These are phyloP conservation scores for Zygnema circumcarinatum DNA, from an alignment of 139 green algal genomes.

Conservation along the genomic window DNA sequence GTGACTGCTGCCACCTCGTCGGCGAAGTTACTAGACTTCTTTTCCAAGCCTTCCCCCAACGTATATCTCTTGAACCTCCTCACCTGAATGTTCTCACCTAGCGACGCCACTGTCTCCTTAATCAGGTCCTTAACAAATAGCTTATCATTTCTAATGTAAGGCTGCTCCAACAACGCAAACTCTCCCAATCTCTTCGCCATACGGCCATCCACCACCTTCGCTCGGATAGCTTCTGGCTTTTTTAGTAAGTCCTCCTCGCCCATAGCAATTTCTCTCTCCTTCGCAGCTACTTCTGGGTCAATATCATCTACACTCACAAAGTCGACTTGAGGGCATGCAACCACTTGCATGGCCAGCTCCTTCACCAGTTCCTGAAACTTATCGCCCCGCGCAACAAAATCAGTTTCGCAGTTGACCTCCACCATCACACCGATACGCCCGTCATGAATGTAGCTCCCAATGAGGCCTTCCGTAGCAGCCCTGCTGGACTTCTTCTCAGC, in stretches of 20 bases:
- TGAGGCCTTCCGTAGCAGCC: constrained; percentile 83
- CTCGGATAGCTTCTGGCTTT: constrained; percentile 94
- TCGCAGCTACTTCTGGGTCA: constrained; percentile 75
- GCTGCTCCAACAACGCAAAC: constrained; percentile 85
- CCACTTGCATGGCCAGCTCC: constrained; percentile 74
- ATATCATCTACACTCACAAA: constrained; percentile 81
- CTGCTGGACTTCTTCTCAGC: constrained; percentile 96
- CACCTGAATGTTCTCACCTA: constrained; percentile 82
- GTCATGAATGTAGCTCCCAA: constrained; percentile 92
- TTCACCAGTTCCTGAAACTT: constrained; percentile 88
- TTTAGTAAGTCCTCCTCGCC: constrained; percentile 89
- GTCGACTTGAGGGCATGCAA: constrained; percentile 51
- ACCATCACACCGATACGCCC: constrained; percentile 70
- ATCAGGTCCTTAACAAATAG: constrained; percentile 92
- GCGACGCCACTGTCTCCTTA: constrained; percentile 84
- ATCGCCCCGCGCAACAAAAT: constrained; percentile 94
- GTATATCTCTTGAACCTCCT: constrained; percentile 85
- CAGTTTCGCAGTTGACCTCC: constrained; percentile 95
- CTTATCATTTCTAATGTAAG: constrained; percentile 90
- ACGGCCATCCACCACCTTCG: constrained; percentile 96
- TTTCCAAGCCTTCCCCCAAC: constrained; percentile 97
- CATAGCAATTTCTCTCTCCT: constrained; percentile 93
- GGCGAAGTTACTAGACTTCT: constrained; percentile 90
- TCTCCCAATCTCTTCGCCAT: constrained; percentile 89
- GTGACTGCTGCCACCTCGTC: constrained; percentile 87